A percentile compares a stretch with the other conserved stretches of the same genome.
phyloP scores from a whole-genome alignment of 257 asterid genomes.

The Solanum habrochaites region DNA sequence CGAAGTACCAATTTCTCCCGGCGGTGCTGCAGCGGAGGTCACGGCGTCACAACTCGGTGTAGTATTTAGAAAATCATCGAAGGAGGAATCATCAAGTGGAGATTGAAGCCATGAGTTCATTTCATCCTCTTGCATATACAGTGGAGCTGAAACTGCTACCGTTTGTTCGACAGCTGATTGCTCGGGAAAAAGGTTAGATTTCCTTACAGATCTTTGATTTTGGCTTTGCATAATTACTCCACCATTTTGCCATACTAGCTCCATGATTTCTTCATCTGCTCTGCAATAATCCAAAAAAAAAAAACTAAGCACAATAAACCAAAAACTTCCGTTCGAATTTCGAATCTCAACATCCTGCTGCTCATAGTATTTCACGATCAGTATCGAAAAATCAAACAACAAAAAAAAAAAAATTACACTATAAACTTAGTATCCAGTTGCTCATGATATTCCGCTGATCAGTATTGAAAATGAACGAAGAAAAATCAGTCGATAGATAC shows the following conservation, averaged over 20 bases:
- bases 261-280: slow-evolving; percentile 11
- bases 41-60: neutral
- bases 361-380: neutral
- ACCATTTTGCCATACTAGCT: slow-evolving; percentile 20
- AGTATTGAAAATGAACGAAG: neutral
- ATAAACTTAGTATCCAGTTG: neutral
- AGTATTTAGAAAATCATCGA: slow-evolving; percentile 6
- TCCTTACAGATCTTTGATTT: neutral
- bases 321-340: neutral
- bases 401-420: neutral
- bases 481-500: neutral
- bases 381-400: neutral
- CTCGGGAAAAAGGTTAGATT: neutral
- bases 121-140: slow-evolving; percentile 26
- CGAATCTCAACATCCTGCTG: neutral
- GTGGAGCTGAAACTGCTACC: neutral
- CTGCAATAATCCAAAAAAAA: neutral
- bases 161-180: neutral
- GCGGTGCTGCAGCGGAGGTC: neutral
- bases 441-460: neutral
- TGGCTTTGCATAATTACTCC: slow-evolving; percentile 6
- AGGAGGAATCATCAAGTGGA: slow-evolving; percentile 11
- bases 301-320: neutral
- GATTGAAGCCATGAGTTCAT: slow-evolving; percentile 21
- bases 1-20: neutral